Evolutionary conservation across 345 rosid genomes (phyloP).

Genomic region (Sonneratia caseolaris): DNA sequence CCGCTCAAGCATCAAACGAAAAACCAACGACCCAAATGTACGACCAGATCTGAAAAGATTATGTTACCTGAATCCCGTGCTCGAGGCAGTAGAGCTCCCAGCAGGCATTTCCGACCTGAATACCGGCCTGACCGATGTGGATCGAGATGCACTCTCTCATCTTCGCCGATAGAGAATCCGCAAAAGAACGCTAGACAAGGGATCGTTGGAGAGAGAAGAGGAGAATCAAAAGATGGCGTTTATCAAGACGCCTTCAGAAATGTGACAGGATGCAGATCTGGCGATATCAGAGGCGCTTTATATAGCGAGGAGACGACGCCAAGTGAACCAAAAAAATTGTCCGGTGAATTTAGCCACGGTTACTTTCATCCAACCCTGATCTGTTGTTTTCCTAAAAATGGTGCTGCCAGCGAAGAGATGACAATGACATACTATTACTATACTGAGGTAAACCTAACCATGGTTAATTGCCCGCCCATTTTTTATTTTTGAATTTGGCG

Average conservation of each 20-base stretch:
- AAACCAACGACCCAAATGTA: background rate
- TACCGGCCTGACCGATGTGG: constrained; percentile 54
- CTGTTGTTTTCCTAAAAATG: too few relatives aligned
- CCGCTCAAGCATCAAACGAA: background rate
- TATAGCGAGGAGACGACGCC: background rate
- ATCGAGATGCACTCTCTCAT: constrained; percentile 55
- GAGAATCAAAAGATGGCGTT: constrained; percentile 19
- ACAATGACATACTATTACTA: too few relatives aligned
- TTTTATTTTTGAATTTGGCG: constrained; percentile 2
- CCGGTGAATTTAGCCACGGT: constrained; percentile 12
- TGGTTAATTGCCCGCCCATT: constrained; percentile 21
- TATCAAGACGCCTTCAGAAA: constrained; percentile 41
- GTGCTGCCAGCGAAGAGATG: background rate
- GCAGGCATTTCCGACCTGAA: constrained; percentile 56
- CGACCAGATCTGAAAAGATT: background rate
- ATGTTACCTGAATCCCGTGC: constrained; percentile 39
- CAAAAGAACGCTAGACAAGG: background rate
- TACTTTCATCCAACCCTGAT: constrained; percentile 2
- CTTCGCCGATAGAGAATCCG: constrained; percentile 1
- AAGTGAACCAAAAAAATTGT: background rate
- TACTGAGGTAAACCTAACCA: constrained; percentile 7
- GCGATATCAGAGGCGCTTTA: background rate
- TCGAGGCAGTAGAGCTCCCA: constrained; percentile 51
- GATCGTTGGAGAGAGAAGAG: background rate
- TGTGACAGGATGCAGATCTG: background rate